Evolutionary conservation across 306 rosid genomes (phyloP).

Genomic region (Quercus glauca): DNA sequence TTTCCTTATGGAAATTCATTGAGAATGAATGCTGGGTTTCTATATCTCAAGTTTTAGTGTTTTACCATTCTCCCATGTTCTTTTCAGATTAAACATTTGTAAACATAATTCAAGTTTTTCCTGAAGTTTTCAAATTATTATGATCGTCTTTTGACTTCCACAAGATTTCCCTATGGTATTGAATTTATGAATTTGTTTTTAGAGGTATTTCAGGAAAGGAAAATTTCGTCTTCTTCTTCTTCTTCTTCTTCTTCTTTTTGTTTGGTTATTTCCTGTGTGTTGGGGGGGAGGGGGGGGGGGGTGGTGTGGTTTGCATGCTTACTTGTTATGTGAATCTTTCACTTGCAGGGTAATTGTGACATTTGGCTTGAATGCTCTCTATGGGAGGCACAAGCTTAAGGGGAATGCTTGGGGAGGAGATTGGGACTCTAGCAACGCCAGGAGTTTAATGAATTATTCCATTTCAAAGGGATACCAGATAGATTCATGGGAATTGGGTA

Average conservation of each 20-base stretch:
- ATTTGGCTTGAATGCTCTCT: slow-evolving; percentile 89
- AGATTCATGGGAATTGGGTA: slow-evolving; percentile 97
- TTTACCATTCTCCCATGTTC: neutral
- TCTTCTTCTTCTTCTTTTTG: neutral
- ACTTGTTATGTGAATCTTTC: slow-evolving; percentile 10
- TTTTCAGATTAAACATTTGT: neutral
- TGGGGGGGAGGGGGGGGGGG: neutral
- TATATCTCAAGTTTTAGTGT: neutral
- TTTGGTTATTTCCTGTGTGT: no score
- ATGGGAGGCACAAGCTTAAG: slow-evolving; percentile 59
- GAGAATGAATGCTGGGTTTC: neutral
- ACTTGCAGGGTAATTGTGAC: slow-evolving; percentile 69
- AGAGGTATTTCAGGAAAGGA: neutral
- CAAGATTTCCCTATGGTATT: neutral
- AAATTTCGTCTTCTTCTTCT: neutral
- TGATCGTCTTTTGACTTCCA: neutral
- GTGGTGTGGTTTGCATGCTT: neutral
- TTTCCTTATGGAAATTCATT: neutral
- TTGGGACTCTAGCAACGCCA: slow-evolving; percentile 73
- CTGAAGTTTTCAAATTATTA: neutral
- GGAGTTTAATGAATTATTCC: slow-evolving; percentile 67
- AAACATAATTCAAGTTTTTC: neutral
- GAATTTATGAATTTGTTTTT: neutral
- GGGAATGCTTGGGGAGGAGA: slow-evolving; percentile 69
- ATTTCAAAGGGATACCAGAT: slow-evolving; percentile 68